Evolutionary conservation across 2,329 filamentous ascomycete species (phyloP), one percentile per base, ranked within the genome.

Genomic region (Claviceps humidiphila): DNA sequence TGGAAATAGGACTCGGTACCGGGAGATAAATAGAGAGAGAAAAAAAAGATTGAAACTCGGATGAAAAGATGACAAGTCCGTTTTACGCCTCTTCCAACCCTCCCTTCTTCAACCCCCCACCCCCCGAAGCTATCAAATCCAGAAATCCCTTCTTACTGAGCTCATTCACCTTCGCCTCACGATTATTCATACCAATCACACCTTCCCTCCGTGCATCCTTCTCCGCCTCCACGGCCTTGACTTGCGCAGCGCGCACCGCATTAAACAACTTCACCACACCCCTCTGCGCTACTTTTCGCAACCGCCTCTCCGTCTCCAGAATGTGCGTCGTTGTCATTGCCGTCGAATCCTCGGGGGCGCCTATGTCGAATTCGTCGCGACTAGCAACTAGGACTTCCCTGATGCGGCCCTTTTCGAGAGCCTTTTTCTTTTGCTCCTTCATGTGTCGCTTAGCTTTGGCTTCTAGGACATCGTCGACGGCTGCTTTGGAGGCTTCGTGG

Each of bases 191-290:
- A 1, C 91, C 91, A 37, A 95, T 78, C 0, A 94, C 74, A 3
- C 89, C 87, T 55, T 84, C 79, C 59, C 81, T 81, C 67, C 80
- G 79, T 48, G 81, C 77, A 58, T 80, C 79, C 66, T 75, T 80
- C 64, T 86, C 83, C 5, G 89, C 85, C 68, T 91, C 83, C 54
- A 84, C 80, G 2, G 85, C 90, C 68, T 90, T 87, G 53, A 96
- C 86, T 70, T 98, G 93, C 14, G 93, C 90, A 22, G 88, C 88
- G 45, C 91, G 77, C 37, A 98, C 89, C 0, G 93, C 93, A 67
- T 97, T 96, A 71, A 98, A 98, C 54, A 98, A 74, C 74, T 91
- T 94, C 24, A 97, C 85, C 42, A 98, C 93, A 79, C 91, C 91
- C 51, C 89, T 79, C 69, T 96, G 89, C 45, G 90, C 90, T 48